Base-by-base conservation (phyloP, 2,329 filamentous ascomycete genomes). In the Mollisiaceae sp. region DNA sequence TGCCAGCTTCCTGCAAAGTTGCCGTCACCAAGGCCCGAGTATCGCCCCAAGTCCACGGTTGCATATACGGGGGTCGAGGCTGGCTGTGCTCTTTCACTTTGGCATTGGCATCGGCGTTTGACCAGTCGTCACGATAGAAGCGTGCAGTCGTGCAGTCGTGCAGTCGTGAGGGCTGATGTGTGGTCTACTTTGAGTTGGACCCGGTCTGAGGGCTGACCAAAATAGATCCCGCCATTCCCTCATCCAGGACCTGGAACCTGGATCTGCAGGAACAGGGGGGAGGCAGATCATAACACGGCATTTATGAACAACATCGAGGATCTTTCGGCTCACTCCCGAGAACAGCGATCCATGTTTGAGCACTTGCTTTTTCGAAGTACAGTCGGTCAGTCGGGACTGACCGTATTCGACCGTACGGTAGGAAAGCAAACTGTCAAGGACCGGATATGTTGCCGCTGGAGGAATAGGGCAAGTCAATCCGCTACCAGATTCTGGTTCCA, bases 261-360 rank as follows among this genome's bases (percentile, higher is more conserved):
- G 27, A 60, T 54, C 59, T 61, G 59, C 59, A 62, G 47, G 47
- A 32, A 55, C 59, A 62, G 47, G 59, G 59, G 20, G 39, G 15
- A 38, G 11, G 55, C 36, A 20, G 55, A 57, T 57, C 55, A 38
- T 57, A 36, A 14, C 1, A 22, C 6, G 15, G 12, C 35, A 11
- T 15, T n/a, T 39, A 36, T 38, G 55, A 27, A 20, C 18, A 38
- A 22, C 32, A 57, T 38, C 35, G 32, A 39, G 35, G 55, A 39
- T 57, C 55, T 57, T 15, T 41, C 55, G 32, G 55, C n/a, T 54
- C 22, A 50, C 50, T 32, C 18, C 50, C 50, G 50, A 54, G 50
- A 22, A 27, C 22, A 11, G 50, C 4, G 50, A 54, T 27, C 50
- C 50, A 54, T 27, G 50, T 54, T 32, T 54, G 24, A 54, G 27